A percentile compares a stretch with the other conserved stretches of the same genome.
Conservation (phyloP, 1,284 basidiomycete genomes). For the Ceratobasidium sp. region DNA sequence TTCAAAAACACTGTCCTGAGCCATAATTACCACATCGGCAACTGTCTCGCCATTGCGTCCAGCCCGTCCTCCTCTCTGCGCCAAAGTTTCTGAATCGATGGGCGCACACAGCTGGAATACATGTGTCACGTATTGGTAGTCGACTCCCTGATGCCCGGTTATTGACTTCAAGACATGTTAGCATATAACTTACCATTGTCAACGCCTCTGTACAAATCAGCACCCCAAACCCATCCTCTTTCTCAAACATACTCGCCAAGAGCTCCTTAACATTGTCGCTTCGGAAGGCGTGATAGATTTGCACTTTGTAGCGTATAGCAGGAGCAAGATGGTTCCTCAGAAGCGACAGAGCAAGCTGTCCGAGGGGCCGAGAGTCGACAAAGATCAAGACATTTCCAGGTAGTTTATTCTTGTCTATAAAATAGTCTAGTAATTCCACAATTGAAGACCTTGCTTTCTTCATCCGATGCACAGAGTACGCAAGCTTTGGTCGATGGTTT, state of each 20-base stretch:
- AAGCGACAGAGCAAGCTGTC: neutral
- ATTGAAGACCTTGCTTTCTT: neutral
- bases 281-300: conserved; percentile 2
- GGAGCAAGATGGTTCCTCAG: neutral
- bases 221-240: neutral
- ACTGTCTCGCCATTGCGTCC: neutral
- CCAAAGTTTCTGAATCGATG: neutral
- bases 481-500: neutral
- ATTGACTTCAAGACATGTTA: neutral
- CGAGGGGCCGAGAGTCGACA: neutral
- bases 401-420: neutral
- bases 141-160: neutral
- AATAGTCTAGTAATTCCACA: neutral
- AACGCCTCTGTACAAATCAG: neutral
- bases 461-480: conserved; percentile 9
- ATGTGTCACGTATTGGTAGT: neutral
- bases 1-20: conserved; percentile 6
- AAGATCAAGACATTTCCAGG: neutral
- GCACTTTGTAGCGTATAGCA: neutral
- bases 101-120: neutral
- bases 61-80: neutral
- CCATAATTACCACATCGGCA: neutral
- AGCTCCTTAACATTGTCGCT: neutral
- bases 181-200: conserved; percentile 14
- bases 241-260: neutral